phyloP scores from a whole-genome alignment of 805 yeast genomes.

The Spathaspora gorwiae region DNA sequence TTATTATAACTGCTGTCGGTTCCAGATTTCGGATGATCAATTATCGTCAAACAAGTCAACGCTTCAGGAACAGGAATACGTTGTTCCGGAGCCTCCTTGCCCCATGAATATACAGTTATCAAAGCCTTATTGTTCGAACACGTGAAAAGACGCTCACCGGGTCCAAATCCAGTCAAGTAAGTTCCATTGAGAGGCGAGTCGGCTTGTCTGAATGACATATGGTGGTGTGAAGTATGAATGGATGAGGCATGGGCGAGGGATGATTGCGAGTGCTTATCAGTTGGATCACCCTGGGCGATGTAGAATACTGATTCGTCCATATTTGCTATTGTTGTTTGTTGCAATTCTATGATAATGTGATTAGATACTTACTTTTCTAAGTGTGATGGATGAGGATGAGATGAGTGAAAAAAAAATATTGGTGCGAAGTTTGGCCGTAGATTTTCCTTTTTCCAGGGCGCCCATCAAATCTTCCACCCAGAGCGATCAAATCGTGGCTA shows the following conservation, averaged over 20 bases:
- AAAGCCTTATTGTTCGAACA: slow-evolving; percentile 71
- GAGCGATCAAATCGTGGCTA: too few species aligned
- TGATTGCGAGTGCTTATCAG: slow-evolving; percentile 42
- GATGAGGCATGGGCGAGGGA: slow-evolving; percentile 40
- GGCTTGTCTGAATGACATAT: slow-evolving; percentile 50
- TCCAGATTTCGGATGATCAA: slow-evolving; percentile 27
- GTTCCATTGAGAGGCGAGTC: slow-evolving; percentile 45
- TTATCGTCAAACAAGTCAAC: slow-evolving; percentile 51
- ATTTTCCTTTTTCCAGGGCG: too few species aligned
- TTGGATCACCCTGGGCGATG: slow-evolving; percentile 39
- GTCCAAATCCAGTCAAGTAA: slow-evolving; percentile 41
- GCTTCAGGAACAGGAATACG: slow-evolving; percentile 82
- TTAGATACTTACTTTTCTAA: too few species aligned
- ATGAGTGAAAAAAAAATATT: neutral
- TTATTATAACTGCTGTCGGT: slow-evolving; percentile 12
- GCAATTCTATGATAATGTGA: neutral
- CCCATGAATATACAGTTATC: slow-evolving; percentile 66
- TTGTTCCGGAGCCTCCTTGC: slow-evolving; percentile 72
- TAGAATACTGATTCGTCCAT: slow-evolving; percentile 53
- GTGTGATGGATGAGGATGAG: neutral
- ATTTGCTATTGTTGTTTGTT: neutral
- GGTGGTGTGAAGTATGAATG: slow-evolving; percentile 44
- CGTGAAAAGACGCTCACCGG: slow-evolving; percentile 52
- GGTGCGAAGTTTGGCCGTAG: too few species aligned
- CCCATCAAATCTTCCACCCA: too few species aligned